Conservation (phyloP, 306 rosid species). For the Quercus rubra region DNA sequence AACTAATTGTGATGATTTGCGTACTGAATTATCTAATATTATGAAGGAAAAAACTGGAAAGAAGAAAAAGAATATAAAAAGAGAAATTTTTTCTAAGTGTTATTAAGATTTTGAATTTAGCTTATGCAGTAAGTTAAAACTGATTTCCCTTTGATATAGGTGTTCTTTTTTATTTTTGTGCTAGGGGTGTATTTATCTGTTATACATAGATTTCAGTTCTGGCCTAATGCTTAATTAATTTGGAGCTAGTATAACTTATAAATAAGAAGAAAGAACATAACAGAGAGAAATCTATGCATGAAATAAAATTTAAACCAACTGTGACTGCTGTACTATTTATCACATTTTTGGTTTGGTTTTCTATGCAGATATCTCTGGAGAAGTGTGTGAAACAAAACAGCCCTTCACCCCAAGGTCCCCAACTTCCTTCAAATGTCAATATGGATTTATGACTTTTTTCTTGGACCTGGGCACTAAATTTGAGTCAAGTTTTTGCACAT, state of each 20-base stretch:
- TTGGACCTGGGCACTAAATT: not conserved
- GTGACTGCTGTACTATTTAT: constrained; percentile 3
- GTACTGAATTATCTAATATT: not conserved
- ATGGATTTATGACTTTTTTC: constrained; percentile 34
- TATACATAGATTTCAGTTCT: not conserved
- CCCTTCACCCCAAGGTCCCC: constrained; percentile 26
- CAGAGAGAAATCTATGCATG: not conserved
- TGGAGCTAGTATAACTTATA: not conserved
- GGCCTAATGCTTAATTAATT: not conserved
- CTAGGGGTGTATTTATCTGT: not conserved
- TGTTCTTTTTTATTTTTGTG: not conserved
- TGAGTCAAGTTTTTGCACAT: constrained; percentile 21
- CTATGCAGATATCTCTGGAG: constrained; percentile 69
- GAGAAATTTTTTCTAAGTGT: not conserved
- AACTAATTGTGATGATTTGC: not conserved
- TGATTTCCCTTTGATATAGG: not conserved
- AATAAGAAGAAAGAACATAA: not conserved
- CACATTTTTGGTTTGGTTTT: constrained; percentile 19
- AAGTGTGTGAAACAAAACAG: constrained; percentile 44
- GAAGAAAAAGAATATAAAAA: too few relatives aligned
- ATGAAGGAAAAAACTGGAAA: not conserved
- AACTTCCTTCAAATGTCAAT: constrained; percentile 23
- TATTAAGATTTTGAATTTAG: not conserved
- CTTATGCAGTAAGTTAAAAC: not conserved
- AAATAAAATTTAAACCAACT: not conserved